Evolutionary conservation across 306 rosid species (phyloP), one percentile per base, ranked within the genome.

Genomic region (Cucurbita pepo): DNA sequence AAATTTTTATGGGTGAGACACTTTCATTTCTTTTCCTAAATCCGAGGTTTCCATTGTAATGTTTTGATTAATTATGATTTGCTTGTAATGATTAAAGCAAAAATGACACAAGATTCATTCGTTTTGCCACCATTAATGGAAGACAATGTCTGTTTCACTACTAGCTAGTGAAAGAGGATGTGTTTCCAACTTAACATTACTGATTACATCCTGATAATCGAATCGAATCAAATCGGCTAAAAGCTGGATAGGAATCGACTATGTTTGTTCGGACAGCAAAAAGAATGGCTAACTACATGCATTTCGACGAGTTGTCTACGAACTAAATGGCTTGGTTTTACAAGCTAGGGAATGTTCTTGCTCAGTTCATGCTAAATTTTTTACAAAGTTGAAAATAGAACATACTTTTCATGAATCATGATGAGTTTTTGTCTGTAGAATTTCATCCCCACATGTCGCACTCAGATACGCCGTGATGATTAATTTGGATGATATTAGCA

Each of bases 381-480:
- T 50, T 69, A 69, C 74, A 69, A 15, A 51, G 59, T 18, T 69
- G 56, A 5, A 77, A 76, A 52, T 47, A 37, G 52, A 70, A 58
- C 75, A 40, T 54, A 56, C 19, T 54, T 51, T 51, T 25, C 37
- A 70, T n/a, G n/a, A 30, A 37, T 55, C 51, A 40, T 7, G 63
- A 72, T 55, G 47, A 72, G 65, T 63, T 63, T 54, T 40, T 72
- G 63, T 43, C 19, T 53, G 50, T 37, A 37, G 36, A 37, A 6
- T n/a, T 36, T 55, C 21, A 67, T 45, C 69, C 81, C 84, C 86
- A 90, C 78, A 93, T 88, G 80, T 88, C 88, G 78, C 86, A 90
- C 80, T 88, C 83, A 34, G 88, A 74, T 56, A 87, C 81, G 69
- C 84, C 81, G 45, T 77, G 96, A 66, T 82, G 87, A 50, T 82